Base-by-base conservation (phyloP, 2,329 filamentous ascomycete species). In the Passalora sequoiae region DNA sequence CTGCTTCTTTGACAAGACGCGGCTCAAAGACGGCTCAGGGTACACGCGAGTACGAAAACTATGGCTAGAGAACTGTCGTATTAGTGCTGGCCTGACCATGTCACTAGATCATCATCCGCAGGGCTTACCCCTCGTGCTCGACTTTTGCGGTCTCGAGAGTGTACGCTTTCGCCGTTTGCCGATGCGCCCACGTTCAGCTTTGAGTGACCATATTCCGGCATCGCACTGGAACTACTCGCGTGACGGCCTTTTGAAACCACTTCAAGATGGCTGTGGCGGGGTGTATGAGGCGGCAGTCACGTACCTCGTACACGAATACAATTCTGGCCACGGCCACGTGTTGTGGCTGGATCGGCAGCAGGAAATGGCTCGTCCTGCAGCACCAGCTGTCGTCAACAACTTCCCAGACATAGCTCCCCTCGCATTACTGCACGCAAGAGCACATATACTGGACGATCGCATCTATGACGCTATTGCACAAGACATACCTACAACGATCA, bases 51-150 rank as follows among this genome's bases (percentile, higher is more conserved):
- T 72, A 10, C 60, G 64, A 8, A 66, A 59, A 39, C 60, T 73
- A 4, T 73, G 70, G 70, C 56, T 73, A 3, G 70, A 73, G 41
- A 70, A 65, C 40, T 69, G 66, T 44, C 64, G 62, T 12, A 52
- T 69, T 30, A 56, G 60, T 7, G 58, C 60, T 4, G 58, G 52
- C 1, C 49, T 55, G 20, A 36, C 49, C 19, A n/a, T 39, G 9
- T 6, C 35, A 2, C 22, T 57, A 2, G 33, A 46, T 0, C 15
- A 20, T 1, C 45, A 55, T 29, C 53, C 51, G 3, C 51, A 57
- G 13, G 43, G 40, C 5, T 35, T 62, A 7, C 58, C 60, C 4
- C 27, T 47, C 7, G 24, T 35, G 6, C 48, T 60, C 4, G 49
- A 62, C 32, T 57, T 62, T 2, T 51, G 47, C 6, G 64, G 62